Percentiles rank a stretch among this genome's conserved stretches.
These are phyloP conservation scores for Carex myosuroides DNA, from an alignment of 176 grass and related monocot species.

Conservation along the genomic window DNA sequence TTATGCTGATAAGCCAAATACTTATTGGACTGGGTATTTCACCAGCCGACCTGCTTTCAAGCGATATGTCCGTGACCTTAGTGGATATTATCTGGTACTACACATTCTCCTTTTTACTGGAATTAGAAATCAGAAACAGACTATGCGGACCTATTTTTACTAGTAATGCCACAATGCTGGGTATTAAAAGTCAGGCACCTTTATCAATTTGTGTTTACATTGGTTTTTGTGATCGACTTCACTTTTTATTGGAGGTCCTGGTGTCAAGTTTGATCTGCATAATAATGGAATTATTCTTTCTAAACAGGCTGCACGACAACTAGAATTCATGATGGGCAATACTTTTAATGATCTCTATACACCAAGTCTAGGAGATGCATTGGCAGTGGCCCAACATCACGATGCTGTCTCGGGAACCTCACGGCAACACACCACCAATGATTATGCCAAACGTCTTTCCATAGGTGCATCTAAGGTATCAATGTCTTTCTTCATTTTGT, in stretches of 20 bases:
- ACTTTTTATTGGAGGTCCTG: neutral
- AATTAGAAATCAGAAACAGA: neutral
- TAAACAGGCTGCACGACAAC: constrained; percentile 66
- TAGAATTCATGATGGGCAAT: constrained; percentile 54
- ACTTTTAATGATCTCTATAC: constrained; percentile 46
- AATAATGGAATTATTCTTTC: constrained; percentile 19
- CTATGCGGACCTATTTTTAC: neutral
- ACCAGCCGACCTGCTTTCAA: constrained; percentile 83
- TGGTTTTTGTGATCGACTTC: neutral
- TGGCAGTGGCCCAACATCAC: constrained; percentile 88
- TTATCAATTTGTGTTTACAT: neutral
- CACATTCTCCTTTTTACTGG: constrained; percentile 4
- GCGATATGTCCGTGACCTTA: constrained; percentile 62
- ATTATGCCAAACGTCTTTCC: constrained; percentile 75
- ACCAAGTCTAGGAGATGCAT: constrained; percentile 63
- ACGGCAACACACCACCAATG: constrained; percentile 77
- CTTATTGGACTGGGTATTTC: constrained; percentile 97
- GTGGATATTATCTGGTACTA: constrained; percentile 83
- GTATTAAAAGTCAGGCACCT: neutral
- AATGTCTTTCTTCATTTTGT: neutral
- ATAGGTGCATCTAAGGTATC: constrained; percentile 54
- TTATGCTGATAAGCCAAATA: constrained; percentile 72
- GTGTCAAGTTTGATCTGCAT: neutral
- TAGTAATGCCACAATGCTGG: neutral
- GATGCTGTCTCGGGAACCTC: constrained; percentile 84